Percentiles rank a stretch among this genome's conserved stretches.
Conservation (phyloP, 106 monocot genomes). For the Vanilla planifolia region DNA sequence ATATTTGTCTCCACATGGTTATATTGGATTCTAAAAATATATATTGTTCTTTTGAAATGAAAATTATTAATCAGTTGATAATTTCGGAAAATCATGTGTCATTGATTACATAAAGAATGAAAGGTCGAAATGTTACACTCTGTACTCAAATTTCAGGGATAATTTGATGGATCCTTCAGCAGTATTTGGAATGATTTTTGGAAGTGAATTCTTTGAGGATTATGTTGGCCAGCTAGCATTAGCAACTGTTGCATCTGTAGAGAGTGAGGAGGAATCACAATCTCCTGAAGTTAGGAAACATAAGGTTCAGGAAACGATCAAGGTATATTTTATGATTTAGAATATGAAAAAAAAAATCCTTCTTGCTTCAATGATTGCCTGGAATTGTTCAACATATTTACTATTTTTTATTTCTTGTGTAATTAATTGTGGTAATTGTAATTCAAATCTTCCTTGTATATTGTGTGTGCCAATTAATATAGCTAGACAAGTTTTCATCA, state of each 20-base stretch:
- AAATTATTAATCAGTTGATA: background rate
- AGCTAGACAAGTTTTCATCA: too few species aligned
- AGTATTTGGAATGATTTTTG: conserved; percentile 99
- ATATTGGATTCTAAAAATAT: background rate
- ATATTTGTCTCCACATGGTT: background rate
- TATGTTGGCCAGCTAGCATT: conserved; percentile 85
- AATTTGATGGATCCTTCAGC: conserved; percentile 81
- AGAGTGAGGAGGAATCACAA: conserved; percentile 59
- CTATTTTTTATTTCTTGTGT: too few species aligned
- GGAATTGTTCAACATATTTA: too few species aligned
- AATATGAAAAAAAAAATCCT: background rate
- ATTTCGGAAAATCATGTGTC: background rate
- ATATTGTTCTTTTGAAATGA: background rate
- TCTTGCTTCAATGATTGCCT: too few species aligned
- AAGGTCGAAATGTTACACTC: background rate
- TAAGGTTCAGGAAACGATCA: conserved; percentile 65
- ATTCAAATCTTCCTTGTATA: too few species aligned
- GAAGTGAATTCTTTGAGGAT: conserved; percentile 95
- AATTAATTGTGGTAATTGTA: too few species aligned
- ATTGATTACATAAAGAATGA: background rate
- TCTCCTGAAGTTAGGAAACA: conserved; percentile 32
- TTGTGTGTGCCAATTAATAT: too few species aligned
- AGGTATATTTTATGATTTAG: conserved; percentile 33
- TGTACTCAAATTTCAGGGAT: conserved; percentile 43
- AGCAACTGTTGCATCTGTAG: conserved; percentile 69